A percentile compares a stretch with the other conserved stretches of the same genome.
phyloP scores from a whole-genome alignment of 768 basidiomycete genomes.

The Trametes coccinea region DNA sequence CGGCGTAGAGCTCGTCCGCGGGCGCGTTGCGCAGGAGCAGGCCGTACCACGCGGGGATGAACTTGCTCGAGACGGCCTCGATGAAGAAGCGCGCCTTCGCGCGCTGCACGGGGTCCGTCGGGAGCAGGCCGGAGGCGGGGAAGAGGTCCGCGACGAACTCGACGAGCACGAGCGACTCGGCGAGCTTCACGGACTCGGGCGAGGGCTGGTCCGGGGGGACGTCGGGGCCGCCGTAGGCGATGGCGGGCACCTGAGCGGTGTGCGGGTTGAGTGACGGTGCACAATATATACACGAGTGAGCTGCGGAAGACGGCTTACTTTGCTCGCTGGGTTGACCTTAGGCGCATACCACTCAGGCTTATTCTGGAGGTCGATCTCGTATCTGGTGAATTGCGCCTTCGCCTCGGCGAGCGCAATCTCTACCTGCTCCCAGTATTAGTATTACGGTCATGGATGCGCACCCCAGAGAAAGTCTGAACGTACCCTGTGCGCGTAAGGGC shows the following conservation, averaged over 20 bases:
- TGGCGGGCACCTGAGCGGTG: slow-evolving; percentile 52
- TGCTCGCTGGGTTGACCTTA: slow-evolving; percentile 65
- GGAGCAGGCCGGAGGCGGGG: slow-evolving; percentile 49
- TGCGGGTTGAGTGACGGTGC: background rate
- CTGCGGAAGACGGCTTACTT: slow-evolving; percentile 23
- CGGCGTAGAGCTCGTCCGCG: slow-evolving; percentile 42
- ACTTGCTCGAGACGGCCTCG: slow-evolving; percentile 50
- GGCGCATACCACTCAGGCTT: slow-evolving; percentile 72
- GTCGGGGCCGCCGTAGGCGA: slow-evolving; percentile 62
- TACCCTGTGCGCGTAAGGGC: slow-evolving; percentile 62
- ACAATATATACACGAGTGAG: too few species aligned
- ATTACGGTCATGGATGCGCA: background rate
- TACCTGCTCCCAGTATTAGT: slow-evolving; percentile 36
- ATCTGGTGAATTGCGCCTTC: slow-evolving; percentile 47
- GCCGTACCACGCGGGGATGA: slow-evolving; percentile 41
- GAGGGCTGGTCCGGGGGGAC: slow-evolving; percentile 58
- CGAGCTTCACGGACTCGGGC: slow-evolving; percentile 57
- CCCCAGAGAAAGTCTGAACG: background rate
- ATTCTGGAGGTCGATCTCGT: slow-evolving; percentile 59
- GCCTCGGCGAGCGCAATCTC: slow-evolving; percentile 65
- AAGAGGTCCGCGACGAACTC: slow-evolving; percentile 68
- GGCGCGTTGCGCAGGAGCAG: slow-evolving; percentile 42
- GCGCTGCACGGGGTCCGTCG: slow-evolving; percentile 53
- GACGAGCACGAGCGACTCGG: slow-evolving; percentile 65
- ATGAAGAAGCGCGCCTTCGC: slow-evolving; percentile 66